Evolutionary conservation across 2,329 filamentous ascomycete genomes (phyloP), one percentile per base, ranked within the genome.

Genomic region (Ascochyta pisi): DNA sequence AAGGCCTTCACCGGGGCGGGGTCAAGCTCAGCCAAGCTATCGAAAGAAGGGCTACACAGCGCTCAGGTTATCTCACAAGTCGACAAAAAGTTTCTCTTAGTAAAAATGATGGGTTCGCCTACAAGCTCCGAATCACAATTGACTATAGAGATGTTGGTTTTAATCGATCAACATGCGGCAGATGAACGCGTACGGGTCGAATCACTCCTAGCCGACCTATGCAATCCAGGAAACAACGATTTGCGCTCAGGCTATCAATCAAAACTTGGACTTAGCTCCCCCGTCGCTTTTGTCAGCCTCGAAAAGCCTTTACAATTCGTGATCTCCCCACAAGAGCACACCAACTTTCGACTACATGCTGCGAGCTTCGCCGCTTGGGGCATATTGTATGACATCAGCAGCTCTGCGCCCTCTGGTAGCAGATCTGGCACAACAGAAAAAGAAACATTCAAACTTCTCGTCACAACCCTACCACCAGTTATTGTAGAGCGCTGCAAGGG

Each of bases 81-180:
- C 1, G 94, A 98, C 71, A 82, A 80, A 13, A 99, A 99, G 73
- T 99, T 96, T 70, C 89, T 99, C 15, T 77, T 99, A 0, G 80
- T 87, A 22, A 89, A 85, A 59, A 77, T 91, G 45, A 71, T 26
- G 15, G 56, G 61, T 6, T 38, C 75, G 0, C 47, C 68, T 3
- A 56, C 46, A 6, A 5, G 34, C 9, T 31, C 10, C 7, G n/a
- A 58, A 39, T 33, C 39, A 7, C 48, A 40, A 24, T 55, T 35
- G 15, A n/a, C 19, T 7, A 8, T 24, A 13, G 60, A 70, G 2
- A 64, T 86, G 1, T 77, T 98, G 4, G 82, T 96, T 0, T 80
- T 97, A 35, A 83, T 97, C 6, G 95, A 99, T 68, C 95, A 99
- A 69, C 95, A 99, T 71, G 95, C 95, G 0, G 95, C 93, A 3